Evolutionary conservation across 2,329 filamentous ascomycete genomes (phyloP), one percentile per base, ranked within the genome.

Genomic region (Blastomyces silverae): DNA sequence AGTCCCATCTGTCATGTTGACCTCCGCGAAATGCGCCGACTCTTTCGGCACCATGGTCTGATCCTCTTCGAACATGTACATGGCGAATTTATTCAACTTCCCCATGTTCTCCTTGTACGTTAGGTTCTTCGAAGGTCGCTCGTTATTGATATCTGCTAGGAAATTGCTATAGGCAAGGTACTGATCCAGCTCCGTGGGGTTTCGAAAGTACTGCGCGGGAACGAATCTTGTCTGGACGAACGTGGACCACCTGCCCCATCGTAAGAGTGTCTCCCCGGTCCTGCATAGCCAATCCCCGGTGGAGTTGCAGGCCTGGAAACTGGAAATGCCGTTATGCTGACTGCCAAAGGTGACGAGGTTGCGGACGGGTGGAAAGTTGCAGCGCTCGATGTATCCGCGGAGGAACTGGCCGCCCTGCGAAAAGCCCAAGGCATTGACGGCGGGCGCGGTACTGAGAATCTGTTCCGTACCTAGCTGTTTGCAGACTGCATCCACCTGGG

Each of bases 351-450:
- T 97, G 68, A 96, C 84, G 48, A 97, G 84, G 74, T 85, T 92
- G 69, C 86, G 84, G 15, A 96, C 85, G 3, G 85, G 87, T 0
- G 91, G 88, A 44, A 71, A 73, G 75, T 92, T 94, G 82, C 94
- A 99, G 55, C 91, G 85, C 82, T 99, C 87, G 68, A 96, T 82
- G 75, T 96, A 92, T 31, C 84, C 94, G 66, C 94, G 87, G n/a
- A 99, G 84, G 80, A 99, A 97, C 76, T 96, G 91, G 1, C 94
- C 94, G 68, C 94, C 94, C 77, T 99, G 94, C 17, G 90, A 94
- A 81, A 99, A 97, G 37, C 94, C 94, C 46, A 99, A 80, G 44
- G 92, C 93, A 77, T 97, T 94, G 73, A 97, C 83, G 68, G 89
- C 91, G 0, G 90, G 89, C 0, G 90, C 90, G 7, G 88, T 90